Evolutionary conservation across 2,329 filamentous ascomycete species (phyloP), one percentile per base, ranked within the genome.

Genomic region (Thermothelomyces thermophilus): DNA sequence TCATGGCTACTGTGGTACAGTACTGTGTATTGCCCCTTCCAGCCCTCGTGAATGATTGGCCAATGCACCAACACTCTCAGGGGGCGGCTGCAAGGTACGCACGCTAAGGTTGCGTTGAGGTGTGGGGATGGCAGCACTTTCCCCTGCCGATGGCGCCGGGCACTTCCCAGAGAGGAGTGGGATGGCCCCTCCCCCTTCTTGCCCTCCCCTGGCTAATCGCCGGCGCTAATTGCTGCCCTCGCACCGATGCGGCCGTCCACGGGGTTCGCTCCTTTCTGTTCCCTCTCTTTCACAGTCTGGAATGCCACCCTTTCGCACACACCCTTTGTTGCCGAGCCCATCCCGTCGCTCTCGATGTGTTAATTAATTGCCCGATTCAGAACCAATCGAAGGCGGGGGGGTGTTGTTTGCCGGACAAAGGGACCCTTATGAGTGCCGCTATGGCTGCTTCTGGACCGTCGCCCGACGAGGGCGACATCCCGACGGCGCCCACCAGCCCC

Each of bases 361-460:
- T 45, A 48, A 48, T 51, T 44, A 40, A 44, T 35, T 47, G 35
- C 51, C 26, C 37, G 33, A 46, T 49, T 48, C 48, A 52, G 48
- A 51, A 11, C 46, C 46, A 48, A 52, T 45, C 42, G 41, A 54
- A 50, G 34, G 53, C 50, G 49, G 45, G n/a, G n/a, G n/a, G n/a
- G n/a, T n/a, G n/a, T n/a, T 52, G 41, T 46, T 39, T 56, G 54
- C 47, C 35, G 31, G 43, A 46, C 49, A 41, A 43, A 46, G 50
- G 45, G 28, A 39, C 41, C 30, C 41, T 46, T 35, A 52, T 53
- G 41, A 48, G 35, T 36, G 40, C 53, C 45, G 51, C 53, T 35
- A 61, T 59, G 55, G 56, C 51, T 52, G 44, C 55, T 51, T 52
- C 45, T 42, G 53, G 52, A 33, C 31, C n/a, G 36, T 37, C 42